A percentile compares a stretch with the other conserved stretches of the same genome.
These are phyloP conservation scores for Blastobotrys chiropterorum DNA, from an alignment of 805 yeast genomes.

Conservation along the genomic window DNA sequence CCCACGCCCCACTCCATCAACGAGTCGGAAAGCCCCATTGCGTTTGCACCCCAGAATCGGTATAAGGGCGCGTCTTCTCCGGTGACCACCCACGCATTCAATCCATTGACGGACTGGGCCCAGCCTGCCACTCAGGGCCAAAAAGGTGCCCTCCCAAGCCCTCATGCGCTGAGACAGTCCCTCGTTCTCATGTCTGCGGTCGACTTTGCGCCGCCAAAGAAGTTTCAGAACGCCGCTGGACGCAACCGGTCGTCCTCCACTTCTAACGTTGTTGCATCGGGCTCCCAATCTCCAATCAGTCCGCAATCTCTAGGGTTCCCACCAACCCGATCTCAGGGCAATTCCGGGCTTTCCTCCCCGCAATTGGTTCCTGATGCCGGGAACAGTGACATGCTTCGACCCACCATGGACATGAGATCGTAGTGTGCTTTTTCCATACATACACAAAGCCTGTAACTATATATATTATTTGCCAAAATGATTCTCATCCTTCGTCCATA, in stretches of 20 bases:
- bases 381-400: slow-evolving; percentile 18
- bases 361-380: slow-evolving; percentile 20
- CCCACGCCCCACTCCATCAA: slow-evolving; percentile 23
- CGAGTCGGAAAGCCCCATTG: slow-evolving; percentile 18
- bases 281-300: background rate
- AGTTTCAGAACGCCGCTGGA: slow-evolving; percentile 4
- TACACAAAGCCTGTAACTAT: background rate
- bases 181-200: slow-evolving; percentile 16
- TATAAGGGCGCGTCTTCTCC: slow-evolving; percentile 11
- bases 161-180: slow-evolving; percentile 20
- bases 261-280: background rate
- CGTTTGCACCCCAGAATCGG: slow-evolving; percentile 20
- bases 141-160: slow-evolving; percentile 19
- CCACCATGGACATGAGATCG: slow-evolving; percentile 25
- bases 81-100: background rate
- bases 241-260: background rate
- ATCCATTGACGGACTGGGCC: background rate
- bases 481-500: no score
- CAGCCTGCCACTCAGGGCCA: slow-evolving; percentile 4
- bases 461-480: slow-evolving; percentile 1
- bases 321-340: slow-evolving; percentile 8
- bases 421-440: background rate
- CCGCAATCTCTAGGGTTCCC: background rate
- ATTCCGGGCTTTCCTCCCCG: slow-evolving; percentile 7
- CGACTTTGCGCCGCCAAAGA: slow-evolving; percentile 24